Conservation (phyloP, 352 stramenopile genomes). For the Paralagenidium karlingii region DNA sequence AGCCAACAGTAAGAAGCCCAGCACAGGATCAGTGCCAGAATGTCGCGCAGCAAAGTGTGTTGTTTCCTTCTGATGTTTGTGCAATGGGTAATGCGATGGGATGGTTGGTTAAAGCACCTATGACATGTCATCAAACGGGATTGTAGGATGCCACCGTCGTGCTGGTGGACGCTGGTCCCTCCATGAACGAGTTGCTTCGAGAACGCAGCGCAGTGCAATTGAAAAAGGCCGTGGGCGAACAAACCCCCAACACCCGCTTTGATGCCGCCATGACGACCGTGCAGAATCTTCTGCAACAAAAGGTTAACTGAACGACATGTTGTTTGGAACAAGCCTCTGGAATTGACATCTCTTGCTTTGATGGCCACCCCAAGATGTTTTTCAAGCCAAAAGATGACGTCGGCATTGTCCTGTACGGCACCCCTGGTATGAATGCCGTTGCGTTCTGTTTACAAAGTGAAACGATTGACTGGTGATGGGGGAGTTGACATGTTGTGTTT, state of each 20-base stretch:
- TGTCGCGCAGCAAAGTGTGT: too few species aligned
- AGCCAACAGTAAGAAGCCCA: too few species aligned
- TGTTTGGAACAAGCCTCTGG: neutral
- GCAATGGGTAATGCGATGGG: too few species aligned
- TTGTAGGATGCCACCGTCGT: slow-evolving; percentile 52
- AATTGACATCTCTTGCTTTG: neutral
- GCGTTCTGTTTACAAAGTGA: neutral
- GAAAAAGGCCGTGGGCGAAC: slow-evolving; percentile 9
- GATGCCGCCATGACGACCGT: slow-evolving; percentile 38
- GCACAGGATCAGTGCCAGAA: too few species aligned
- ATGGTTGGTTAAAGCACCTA: too few species aligned
- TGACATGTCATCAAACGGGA: too few species aligned
- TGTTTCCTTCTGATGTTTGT: too few species aligned
- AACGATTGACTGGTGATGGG: neutral
- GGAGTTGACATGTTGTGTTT: too few species aligned
- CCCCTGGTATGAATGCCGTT: slow-evolving; percentile 16
- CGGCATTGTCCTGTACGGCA: slow-evolving; percentile 64
- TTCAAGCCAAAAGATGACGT: slow-evolving; percentile 73
- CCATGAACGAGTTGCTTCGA: slow-evolving; percentile 40
- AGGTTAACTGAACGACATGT: slow-evolving; percentile 10
- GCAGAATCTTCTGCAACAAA: slow-evolving; percentile 56
- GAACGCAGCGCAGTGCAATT: slow-evolving; percentile 13
- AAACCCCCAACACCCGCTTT: slow-evolving; percentile 30
- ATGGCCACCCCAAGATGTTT: too few species aligned
- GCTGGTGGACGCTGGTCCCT: slow-evolving; percentile 46